A percentile compares a stretch with the other conserved stretches of the same genome.
Evolutionary conservation across 2,329 filamentous ascomycete genomes (phyloP).

Genomic region (Pseudocercospora cruenta): DNA sequence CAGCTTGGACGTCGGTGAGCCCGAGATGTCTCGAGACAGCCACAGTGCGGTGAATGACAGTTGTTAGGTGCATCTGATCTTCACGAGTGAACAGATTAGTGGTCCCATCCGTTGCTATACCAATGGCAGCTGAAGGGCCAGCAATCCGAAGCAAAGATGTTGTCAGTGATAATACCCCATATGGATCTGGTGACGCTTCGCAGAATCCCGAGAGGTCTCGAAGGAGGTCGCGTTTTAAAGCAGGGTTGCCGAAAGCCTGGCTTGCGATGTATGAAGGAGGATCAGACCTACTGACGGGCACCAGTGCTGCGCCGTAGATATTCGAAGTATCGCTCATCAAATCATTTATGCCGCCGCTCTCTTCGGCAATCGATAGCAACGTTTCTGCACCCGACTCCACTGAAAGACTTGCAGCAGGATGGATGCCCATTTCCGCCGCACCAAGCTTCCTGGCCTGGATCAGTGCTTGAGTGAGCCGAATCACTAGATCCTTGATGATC

Average conservation of each 20-base stretch:
- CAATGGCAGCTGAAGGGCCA: slow-evolving; percentile 58
- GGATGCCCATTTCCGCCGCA: slow-evolving; percentile 93
- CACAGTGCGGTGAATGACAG: slow-evolving; percentile 84
- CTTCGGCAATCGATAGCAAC: slow-evolving; percentile 25
- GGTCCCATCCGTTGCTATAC: slow-evolving; percentile 17
- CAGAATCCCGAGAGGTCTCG: slow-evolving; percentile 91
- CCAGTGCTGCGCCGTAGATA: slow-evolving; percentile 33
- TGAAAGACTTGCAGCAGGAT: slow-evolving; percentile 85
- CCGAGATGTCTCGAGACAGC: slow-evolving; percentile 76
- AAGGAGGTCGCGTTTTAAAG: slow-evolving; percentile 83
- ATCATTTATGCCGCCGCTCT: slow-evolving; percentile 32
- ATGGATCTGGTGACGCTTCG: slow-evolving; percentile 89
- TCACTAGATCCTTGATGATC: slow-evolving; percentile 82
- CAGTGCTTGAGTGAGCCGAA: slow-evolving; percentile 78
- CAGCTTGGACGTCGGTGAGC: slow-evolving; percentile 69
- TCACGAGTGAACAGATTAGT: slow-evolving; percentile 54
- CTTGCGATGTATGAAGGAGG: slow-evolving; percentile 14
- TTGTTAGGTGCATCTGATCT: slow-evolving; percentile 81
- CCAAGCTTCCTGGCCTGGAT: slow-evolving; percentile 90
- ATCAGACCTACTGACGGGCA: slow-evolving; percentile 11
- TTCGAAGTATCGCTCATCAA: slow-evolving; percentile 32
- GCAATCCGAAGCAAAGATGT: slow-evolving; percentile 81
- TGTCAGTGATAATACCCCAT: slow-evolving; percentile 85
- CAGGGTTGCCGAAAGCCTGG: slow-evolving; percentile 70
- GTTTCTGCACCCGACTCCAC: slow-evolving; percentile 60